Percentiles rank a stretch among this genome's conserved stretches.
Conservation (phyloP, 768 basidiomycete genomes). For the Naganishia randhawae region DNA sequence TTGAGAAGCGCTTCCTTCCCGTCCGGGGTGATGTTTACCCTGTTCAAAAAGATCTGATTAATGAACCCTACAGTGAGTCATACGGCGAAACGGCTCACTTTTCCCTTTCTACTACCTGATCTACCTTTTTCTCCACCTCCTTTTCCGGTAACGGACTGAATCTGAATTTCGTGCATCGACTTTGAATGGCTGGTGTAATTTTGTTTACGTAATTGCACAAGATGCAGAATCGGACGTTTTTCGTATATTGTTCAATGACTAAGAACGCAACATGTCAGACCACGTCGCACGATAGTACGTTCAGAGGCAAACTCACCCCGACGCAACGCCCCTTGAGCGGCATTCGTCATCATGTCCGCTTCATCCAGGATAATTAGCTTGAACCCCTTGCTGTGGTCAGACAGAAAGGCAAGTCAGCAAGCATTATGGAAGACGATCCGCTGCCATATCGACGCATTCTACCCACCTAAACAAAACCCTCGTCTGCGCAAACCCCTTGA, state of each 20-base stretch:
- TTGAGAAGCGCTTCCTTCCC: slow-evolving; percentile 86
- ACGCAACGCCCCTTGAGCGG: slow-evolving; percentile 91
- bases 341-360: slow-evolving; percentile 99
- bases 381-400: slow-evolving; percentile 73
- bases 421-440: not conserved
- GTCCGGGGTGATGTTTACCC: slow-evolving; percentile 78
- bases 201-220: slow-evolving; percentile 99
- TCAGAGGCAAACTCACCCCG: slow-evolving; percentile 54
- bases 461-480: slow-evolving; percentile 64
- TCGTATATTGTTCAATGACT: slow-evolving; percentile 97
- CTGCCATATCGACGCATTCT: not conserved
- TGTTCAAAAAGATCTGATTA: slow-evolving; percentile 46
- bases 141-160: slow-evolving; percentile 84
- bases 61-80: slow-evolving; percentile 9
- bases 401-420: not conserved
- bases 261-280: no score
- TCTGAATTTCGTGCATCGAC: slow-evolving; percentile 93
- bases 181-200: slow-evolving; percentile 96
- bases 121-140: slow-evolving; percentile 80
- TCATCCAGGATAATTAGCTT: slow-evolving; percentile 98
- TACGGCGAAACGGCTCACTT: slow-evolving; percentile 56
- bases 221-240: slow-evolving; percentile 98
- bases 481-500: slow-evolving; percentile 97
- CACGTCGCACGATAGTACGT: no score
- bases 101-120: slow-evolving; percentile 75